These are phyloP conservation scores for Saksenaea vasiformis DNA, from an alignment of 371 early-diverging fungal genomes.

Conservation along the genomic window DNA sequence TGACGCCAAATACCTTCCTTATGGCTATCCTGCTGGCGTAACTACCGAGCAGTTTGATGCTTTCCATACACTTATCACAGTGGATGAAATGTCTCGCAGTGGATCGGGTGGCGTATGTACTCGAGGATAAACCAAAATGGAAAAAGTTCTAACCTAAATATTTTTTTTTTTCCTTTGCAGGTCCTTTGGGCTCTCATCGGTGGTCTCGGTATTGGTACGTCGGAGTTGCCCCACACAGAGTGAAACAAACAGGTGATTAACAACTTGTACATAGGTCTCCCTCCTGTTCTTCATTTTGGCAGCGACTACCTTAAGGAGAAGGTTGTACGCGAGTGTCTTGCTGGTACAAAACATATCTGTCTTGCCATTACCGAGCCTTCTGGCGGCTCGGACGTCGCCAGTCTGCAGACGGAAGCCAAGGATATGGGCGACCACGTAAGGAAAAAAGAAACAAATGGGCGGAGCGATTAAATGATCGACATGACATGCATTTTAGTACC, in stretches of 20 bases:
- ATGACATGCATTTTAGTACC: constrained; percentile 25
- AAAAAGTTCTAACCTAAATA: constrained; percentile 21
- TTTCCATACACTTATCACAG: constrained; percentile 64
- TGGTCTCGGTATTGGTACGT: constrained; percentile 66
- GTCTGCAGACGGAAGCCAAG: constrained; percentile 74
- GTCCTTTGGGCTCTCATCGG: constrained; percentile 45
- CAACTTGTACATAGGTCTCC: constrained; percentile 44
- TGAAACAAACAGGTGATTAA: background rate
- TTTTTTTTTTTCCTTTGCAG: constrained; percentile 15
- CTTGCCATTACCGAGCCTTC: constrained; percentile 69
- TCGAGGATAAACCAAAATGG: constrained; percentile 17
- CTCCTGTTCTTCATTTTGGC: constrained; percentile 68
- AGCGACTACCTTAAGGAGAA: constrained; percentile 59
- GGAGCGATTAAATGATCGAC: constrained; percentile 16
- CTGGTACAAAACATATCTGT: constrained; percentile 68
- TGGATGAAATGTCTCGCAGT: constrained; percentile 68
- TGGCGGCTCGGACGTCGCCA: constrained; percentile 84
- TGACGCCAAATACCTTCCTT: constrained; percentile 22
- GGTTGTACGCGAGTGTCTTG: constrained; percentile 60
- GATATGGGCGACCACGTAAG: constrained; percentile 38
- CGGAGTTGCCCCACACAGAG: background rate
- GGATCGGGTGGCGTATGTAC: constrained; percentile 70
- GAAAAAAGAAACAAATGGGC: background rate
- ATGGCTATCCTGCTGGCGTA: constrained; percentile 32
- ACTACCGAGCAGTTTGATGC: constrained; percentile 49